Conservation (phyloP, 441 rosid species). For the Eruca vesicaria region DNA sequence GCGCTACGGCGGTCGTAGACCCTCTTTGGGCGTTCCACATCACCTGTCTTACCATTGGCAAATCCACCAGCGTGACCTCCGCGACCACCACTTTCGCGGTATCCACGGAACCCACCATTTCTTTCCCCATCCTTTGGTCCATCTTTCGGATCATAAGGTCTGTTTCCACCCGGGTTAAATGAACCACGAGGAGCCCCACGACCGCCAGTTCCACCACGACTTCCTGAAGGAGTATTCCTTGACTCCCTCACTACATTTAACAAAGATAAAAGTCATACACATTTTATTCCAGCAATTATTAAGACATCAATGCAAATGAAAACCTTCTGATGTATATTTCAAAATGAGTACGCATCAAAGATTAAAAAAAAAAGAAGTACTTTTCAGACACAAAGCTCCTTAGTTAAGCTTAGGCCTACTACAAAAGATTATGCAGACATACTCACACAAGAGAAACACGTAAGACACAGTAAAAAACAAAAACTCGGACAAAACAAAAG, state of each 20-base stretch:
- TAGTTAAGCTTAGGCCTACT: neutral
- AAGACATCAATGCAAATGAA: neutral
- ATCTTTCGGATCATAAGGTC: neutral
- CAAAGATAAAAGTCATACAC: too few species aligned
- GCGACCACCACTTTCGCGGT: constrained; percentile 20
- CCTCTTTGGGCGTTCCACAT: constrained; percentile 28
- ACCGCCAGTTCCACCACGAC: constrained; percentile 24
- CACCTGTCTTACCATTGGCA: constrained; percentile 32
- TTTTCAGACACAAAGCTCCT: neutral
- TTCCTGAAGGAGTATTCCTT: constrained; percentile 19
- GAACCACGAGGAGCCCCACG: constrained; percentile 17
- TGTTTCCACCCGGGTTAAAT: constrained; percentile 18
- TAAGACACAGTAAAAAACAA: neutral
- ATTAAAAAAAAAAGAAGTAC: too few species aligned
- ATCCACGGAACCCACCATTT: constrained; percentile 21
- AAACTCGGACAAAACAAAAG: neutral
- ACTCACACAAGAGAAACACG: too few species aligned
- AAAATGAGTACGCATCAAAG: too few species aligned
- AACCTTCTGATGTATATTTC: neutral
- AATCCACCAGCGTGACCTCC: constrained; percentile 24
- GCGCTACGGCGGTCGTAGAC: constrained; percentile 31
- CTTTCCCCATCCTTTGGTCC: constrained; percentile 24
- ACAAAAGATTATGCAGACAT: too few species aligned
- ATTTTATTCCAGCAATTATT: neutral
- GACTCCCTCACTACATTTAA: constrained; percentile 29